Evolutionary conservation across 306 rosid species (phyloP).

Genomic region (Vicia villosa): DNA sequence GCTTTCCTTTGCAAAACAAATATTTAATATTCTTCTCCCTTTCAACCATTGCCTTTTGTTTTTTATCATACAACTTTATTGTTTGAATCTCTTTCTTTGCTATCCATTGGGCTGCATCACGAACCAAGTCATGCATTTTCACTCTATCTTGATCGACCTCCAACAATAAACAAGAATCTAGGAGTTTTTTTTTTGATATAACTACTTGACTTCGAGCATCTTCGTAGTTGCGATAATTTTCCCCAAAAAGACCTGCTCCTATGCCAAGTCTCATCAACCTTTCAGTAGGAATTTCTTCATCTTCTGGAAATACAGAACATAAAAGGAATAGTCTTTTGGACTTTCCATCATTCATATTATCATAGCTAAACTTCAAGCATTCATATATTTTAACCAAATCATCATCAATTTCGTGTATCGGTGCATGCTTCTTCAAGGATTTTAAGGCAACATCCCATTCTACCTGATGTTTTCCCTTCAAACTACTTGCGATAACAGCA

Average conservation of each 20-base stretch:
- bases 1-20: neutral
- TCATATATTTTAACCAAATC: neutral
- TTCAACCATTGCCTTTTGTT: neutral
- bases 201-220: neutral
- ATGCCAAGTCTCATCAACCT: neutral
- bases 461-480: neutral
- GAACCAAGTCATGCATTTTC: constrained; percentile 33
- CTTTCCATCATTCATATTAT: neutral
- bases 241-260: neutral
- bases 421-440: neutral
- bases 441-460: neutral
- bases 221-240: neutral
- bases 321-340: constrained; percentile 12
- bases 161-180: constrained; percentile 28
- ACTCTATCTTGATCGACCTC: rapidly evolving
- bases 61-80: neutral
- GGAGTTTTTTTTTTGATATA: neutral
- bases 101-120: constrained; percentile 1
- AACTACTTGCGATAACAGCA: neutral
- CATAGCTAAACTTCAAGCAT: constrained; percentile 3
- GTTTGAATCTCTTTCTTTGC: neutral
- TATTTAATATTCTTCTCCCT: neutral
- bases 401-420: neutral
- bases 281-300: constrained; percentile 21
- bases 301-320: constrained; percentile 34